Conservation (phyloP, 2,329 filamentous ascomycete genomes). For the Pseudogymnoascus sp. region DNA sequence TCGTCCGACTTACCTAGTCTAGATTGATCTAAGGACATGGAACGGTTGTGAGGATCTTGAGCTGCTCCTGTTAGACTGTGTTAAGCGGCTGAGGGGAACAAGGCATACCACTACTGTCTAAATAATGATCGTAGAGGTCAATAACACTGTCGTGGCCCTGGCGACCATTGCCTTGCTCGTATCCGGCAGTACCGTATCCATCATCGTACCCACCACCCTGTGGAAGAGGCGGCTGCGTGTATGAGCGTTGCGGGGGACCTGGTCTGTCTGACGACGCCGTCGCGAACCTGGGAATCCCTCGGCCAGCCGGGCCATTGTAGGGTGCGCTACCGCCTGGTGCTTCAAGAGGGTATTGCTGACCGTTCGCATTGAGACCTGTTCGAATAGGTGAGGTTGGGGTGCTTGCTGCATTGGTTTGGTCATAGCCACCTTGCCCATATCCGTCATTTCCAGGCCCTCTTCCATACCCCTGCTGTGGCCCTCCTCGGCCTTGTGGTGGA, state of each 20-base stretch:
- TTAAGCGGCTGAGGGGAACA: neutral
- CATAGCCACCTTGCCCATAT: conserved; percentile 6
- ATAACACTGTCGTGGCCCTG: conserved; percentile 33
- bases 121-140: conserved; percentile 48
- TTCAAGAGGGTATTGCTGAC: conserved; percentile 18
- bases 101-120: conserved; percentile 28
- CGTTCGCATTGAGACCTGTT: conserved; percentile 15
- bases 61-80: neutral
- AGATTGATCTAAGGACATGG: neutral
- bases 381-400: conserved; percentile 22
- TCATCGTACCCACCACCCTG: conserved; percentile 11
- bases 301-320: conserved; percentile 37
- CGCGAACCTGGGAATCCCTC: conserved; percentile 41
- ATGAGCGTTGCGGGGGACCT: conserved; percentile 17
- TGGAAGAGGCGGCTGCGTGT: conserved; percentile 9
- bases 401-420: conserved; percentile 10
- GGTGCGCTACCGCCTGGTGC: conserved; percentile 31
- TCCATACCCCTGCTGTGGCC: conserved; percentile 21
- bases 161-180: conserved; percentile 31
- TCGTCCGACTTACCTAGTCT: neutral
- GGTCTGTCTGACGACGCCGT: conserved; percentile 33
- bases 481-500: conserved; percentile 16
- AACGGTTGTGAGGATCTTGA: neutral
- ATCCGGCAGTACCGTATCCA: conserved; percentile 11
- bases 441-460: conserved; percentile 21